These are phyloP conservation scores for Graphiopsis chlorocephala DNA, from an alignment of 2,329 filamentous ascomycete species.

Conservation along the genomic window DNA sequence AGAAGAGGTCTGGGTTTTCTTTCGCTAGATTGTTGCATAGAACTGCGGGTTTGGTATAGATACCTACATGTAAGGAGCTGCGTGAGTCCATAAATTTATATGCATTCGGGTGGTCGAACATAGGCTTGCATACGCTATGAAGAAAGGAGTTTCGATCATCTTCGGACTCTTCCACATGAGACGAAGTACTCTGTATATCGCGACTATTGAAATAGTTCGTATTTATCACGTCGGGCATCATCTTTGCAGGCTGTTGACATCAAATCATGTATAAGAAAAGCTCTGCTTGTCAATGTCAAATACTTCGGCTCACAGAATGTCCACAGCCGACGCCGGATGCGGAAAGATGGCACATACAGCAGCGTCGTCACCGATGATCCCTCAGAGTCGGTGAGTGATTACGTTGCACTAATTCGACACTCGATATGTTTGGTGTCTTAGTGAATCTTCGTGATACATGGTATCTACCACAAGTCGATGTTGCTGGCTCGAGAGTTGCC, in stretches of 20 bases:
- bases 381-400: background rate
- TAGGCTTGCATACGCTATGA: background rate
- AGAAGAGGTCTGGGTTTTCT: background rate
- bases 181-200: too few species aligned
- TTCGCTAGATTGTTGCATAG: background rate
- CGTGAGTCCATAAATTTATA: background rate
- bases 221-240: too few species aligned
- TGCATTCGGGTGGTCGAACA: background rate
- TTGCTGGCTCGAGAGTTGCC: background rate
- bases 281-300: too few species aligned
- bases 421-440: background rate
- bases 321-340: constrained; percentile 7
- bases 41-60: background rate
- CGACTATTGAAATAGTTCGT: too few species aligned
- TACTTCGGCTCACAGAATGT: background rate
- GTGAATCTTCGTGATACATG: background rate
- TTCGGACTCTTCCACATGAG: too few species aligned
- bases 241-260: too few species aligned
- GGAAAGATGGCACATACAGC: background rate
- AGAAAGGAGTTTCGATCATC: too few species aligned
- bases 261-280: too few species aligned
- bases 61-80: background rate
- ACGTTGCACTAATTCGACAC: background rate
- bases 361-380: background rate
- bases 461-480: background rate